Evolutionary conservation across 768 basidiomycete species (phyloP), one percentile per base, ranked within the genome.

Genomic region (Kwoniella botswanensis): DNA sequence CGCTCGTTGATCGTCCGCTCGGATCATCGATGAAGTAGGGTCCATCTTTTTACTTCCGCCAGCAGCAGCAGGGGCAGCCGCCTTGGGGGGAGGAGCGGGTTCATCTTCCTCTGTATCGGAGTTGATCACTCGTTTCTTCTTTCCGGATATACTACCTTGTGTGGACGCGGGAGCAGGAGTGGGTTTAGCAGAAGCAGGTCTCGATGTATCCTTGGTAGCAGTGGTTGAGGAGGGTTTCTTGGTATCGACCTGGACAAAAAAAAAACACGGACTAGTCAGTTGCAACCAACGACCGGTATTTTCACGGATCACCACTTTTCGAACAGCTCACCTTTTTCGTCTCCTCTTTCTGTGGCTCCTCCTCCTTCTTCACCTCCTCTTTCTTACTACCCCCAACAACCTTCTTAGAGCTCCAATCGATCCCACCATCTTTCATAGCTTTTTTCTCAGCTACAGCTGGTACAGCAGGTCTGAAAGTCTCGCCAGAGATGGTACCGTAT

Each of bases 401-500:
- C 66, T 70, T 67, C 65, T 70, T 68, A 18, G 43, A 22, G 13
- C 60, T 69, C 71, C 64, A 80, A 46, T 74, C 65, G 75, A 81
- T 81, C 17, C 46, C 74, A 7, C 79, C 79, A 69, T 79, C 77
- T 64, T 76, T 77, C 69, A 79, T 71, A 44, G 63, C 29, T 43
- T 71, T 73, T 52, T 61, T 71, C 13, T 61, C 42, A 1, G 22
- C 64, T 22, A 60, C 42, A 18, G 10, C 22, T 4, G 56, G 15
- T 6, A 26, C 41, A 41, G 52, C 21, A 52, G 74, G n/a, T n/a
- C 54, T 60, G 53, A 78, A 73, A 0, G 63, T 68, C 24, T 74
- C 71, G 3, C 79, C 79, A 4, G 73, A 71, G 68, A 79, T 81
- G 4, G 76, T 77, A 4, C 76, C 77, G 59, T 81, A 81, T n/a